These are phyloP conservation scores for Candida wancherniae DNA, from an alignment of 805 yeast species.

Conservation along the genomic window DNA sequence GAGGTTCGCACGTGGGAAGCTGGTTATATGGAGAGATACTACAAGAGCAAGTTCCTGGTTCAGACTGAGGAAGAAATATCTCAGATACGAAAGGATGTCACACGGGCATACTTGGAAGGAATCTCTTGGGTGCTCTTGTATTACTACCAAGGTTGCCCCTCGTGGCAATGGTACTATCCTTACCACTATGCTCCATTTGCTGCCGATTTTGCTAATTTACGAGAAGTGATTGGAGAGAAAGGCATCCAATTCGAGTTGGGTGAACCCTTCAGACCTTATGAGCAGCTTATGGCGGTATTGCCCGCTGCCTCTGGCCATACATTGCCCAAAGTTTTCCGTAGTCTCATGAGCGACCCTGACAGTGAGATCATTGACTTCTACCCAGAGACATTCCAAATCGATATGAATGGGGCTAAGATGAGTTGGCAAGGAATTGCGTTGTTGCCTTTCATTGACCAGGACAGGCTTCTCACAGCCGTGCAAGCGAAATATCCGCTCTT, in stretches of 20 bases:
- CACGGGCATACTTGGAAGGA: conserved; percentile 80
- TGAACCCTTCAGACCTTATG: conserved; percentile 82
- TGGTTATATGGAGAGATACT: conserved; percentile 82
- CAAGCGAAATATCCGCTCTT: conserved; percentile 57
- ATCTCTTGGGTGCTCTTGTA: conserved; percentile 93
- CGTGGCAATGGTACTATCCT: conserved; percentile 98
- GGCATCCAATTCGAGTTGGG: conserved; percentile 61
- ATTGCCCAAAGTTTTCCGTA: conserved; percentile 74
- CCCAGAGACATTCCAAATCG: conserved; percentile 82
- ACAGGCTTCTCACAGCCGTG: conserved; percentile 64
- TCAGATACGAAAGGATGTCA: conserved; percentile 54
- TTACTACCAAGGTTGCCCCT: conserved; percentile 96
- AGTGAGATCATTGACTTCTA: conserved; percentile 89
- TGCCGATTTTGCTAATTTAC: conserved; percentile 63
- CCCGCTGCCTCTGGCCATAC: conserved; percentile 92
- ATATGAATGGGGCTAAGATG: conserved; percentile 94
- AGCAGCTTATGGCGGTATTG: conserved; percentile 89
- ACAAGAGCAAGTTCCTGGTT: conserved; percentile 65
- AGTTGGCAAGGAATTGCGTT: conserved; percentile 93
- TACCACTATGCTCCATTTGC: conserved; percentile 99
- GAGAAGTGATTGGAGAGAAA: conserved; percentile 38
- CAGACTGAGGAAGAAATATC: conserved; percentile 50
- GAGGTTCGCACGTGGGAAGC: conserved; percentile 69
- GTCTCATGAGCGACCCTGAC: conserved; percentile 71
- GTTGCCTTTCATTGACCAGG: conserved; percentile 85